These are phyloP conservation scores for Alternaria infectoria DNA, from an alignment of 2,329 filamentous ascomycete species.

Conservation along the genomic window DNA sequence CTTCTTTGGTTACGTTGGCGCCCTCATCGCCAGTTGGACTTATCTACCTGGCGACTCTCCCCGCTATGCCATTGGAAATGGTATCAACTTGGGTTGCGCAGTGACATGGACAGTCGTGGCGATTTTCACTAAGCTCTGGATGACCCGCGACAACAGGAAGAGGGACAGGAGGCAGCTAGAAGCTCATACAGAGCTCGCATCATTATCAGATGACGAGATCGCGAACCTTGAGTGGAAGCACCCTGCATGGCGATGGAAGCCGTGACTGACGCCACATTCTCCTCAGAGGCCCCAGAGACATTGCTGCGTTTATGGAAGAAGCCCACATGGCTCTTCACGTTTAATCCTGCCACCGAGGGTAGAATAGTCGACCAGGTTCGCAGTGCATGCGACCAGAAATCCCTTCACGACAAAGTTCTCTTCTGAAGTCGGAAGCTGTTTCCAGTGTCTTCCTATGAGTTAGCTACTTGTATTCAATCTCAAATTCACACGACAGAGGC, in stretches of 20 bases:
- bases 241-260: conserved; percentile 66
- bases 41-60: conserved; percentile 67
- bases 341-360: neutral
- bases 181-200: conserved; percentile 54
- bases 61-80: conserved; percentile 71
- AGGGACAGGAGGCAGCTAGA: conserved; percentile 61
- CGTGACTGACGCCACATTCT: neutral
- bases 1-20: conserved; percentile 73
- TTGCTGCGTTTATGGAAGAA: neutral
- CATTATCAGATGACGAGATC: conserved; percentile 59
- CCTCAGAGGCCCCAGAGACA: neutral
- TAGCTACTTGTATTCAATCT: neutral
- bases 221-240: conserved; percentile 69
- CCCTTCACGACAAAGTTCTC: neutral
- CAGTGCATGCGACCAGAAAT: neutral
- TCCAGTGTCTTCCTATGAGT: neutral
- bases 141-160: conserved; percentile 65
- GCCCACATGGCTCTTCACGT: neutral
- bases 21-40: conserved; percentile 67
- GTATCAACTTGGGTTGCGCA: conserved; percentile 30
- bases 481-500: neutral
- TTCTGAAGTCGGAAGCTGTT: neutral
- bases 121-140: conserved; percentile 59
- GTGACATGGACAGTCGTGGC: conserved; percentile 10
- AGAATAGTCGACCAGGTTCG: neutral